phyloP scores from a whole-genome alignment of 306 rosid species.

The Rubus idaeus region DNA sequence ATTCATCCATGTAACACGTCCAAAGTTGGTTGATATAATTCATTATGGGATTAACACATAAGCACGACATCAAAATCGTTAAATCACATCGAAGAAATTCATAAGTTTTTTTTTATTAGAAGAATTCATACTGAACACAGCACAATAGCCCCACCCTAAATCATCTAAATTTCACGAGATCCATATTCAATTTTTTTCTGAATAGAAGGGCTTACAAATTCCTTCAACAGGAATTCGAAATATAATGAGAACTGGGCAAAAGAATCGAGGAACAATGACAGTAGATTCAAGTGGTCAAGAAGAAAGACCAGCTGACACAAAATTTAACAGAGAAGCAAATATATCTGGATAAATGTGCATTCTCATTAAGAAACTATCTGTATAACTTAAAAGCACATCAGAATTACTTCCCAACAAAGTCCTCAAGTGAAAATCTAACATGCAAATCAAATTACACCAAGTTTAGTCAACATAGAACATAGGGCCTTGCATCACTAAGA shows the following conservation, averaged over 20 bases:
- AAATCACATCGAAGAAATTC: no score
- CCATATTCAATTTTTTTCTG: neutral
- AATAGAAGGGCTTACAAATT: neutral
- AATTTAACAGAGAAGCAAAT: neutral
- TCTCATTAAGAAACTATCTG: constrained; percentile 1
- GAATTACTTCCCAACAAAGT: constrained; percentile 3
- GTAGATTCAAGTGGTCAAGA: neutral
- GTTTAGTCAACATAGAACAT: neutral
- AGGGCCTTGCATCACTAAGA: constrained; percentile 7
- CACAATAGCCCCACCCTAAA: neutral
- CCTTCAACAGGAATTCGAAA: neutral
- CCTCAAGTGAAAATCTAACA: neutral
- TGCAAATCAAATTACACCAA: constrained; percentile 1
- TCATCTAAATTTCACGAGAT: neutral
- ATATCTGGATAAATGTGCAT: neutral
- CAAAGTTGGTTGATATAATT: neutral
- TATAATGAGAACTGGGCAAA: neutral
- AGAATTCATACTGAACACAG: neutral
- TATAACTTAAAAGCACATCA: neutral
- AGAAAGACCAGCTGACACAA: neutral
- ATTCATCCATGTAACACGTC: neutral
- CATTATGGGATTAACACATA: neutral
- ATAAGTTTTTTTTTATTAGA: no score
- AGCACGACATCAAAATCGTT: neutral
- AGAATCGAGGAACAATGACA: neutral